Percentiles rank a stretch among this genome's conserved stretches.
These are phyloP conservation scores for Populus nigra DNA, from an alignment of 345 rosid species.

Conservation along the genomic window DNA sequence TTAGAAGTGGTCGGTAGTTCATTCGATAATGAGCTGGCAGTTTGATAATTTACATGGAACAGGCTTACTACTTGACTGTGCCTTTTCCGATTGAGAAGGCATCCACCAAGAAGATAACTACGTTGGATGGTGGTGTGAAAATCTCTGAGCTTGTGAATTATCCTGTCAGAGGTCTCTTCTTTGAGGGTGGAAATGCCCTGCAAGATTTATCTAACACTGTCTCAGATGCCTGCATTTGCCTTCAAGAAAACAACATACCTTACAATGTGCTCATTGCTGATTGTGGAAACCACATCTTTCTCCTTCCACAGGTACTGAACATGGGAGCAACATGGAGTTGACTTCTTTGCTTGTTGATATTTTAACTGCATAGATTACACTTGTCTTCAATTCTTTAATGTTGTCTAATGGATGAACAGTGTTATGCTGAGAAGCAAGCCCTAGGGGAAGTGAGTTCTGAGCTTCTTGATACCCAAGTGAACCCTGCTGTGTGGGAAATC, in stretches of 20 bases:
- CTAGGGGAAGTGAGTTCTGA: conserved; percentile 79
- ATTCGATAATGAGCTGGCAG: neutral
- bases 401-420: conserved; percentile 39
- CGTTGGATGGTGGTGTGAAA: conserved; percentile 47
- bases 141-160: conserved; percentile 66
- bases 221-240: conserved; percentile 74
- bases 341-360: conserved; percentile 1
- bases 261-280: conserved; percentile 81
- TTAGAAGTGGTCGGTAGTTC: neutral
- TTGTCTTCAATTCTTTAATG: neutral
- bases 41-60: conserved; percentile 14
- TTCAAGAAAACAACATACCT: conserved; percentile 86
- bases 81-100: conserved; percentile 91
- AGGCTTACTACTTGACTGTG: conserved; percentile 84
- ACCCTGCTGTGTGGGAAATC: conserved; percentile 98
- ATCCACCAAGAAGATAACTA: conserved; percentile 48
- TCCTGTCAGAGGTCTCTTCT: conserved; percentile 84
- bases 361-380: neutral
- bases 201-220: conserved; percentile 54
- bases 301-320: conserved; percentile 78
- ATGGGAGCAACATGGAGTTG: neutral
- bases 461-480: conserved; percentile 90
- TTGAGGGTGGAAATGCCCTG: conserved; percentile 69
- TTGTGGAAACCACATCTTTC: conserved; percentile 69
- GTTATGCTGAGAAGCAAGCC: conserved; percentile 97